Conservation (phyloP, 495 filamentous ascomycete genomes). For the Trichoderma gamsii region DNA sequence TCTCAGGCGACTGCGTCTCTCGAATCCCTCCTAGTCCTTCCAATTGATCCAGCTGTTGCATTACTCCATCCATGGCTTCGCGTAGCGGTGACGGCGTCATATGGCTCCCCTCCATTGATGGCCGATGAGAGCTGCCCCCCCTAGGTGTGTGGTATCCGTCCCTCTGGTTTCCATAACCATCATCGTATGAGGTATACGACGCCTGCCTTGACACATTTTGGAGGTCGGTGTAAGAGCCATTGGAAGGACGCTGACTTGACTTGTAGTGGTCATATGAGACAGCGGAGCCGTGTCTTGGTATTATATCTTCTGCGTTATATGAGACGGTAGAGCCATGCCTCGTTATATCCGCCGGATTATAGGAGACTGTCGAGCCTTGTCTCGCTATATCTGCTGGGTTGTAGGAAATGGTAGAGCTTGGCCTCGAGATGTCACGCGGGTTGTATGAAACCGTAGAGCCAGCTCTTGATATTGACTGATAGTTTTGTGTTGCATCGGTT, state of each 20-base stretch:
- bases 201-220: slow-evolving; percentile 23
- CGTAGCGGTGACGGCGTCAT: slow-evolving; percentile 86
- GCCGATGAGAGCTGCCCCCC: neutral
- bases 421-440: neutral
- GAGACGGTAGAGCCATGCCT: neutral
- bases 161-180: slow-evolving; percentile 16
- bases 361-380: neutral
- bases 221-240: slow-evolving; percentile 23
- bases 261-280: neutral
- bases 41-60: slow-evolving; percentile 89
- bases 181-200: slow-evolving; percentile 26
- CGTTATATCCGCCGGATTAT: neutral
- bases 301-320: neutral
- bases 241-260: slow-evolving; percentile 8
- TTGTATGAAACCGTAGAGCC: slow-evolving; percentile 12
- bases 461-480: slow-evolving; percentile 18
- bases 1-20: slow-evolving; percentile 46
- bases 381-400: neutral
- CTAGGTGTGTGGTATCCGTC: slow-evolving; percentile 46
- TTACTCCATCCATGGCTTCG: slow-evolving; percentile 96
- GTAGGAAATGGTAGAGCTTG: neutral
- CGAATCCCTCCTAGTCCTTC: slow-evolving; percentile 73
- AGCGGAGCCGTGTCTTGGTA: neutral
- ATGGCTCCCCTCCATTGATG: slow-evolving; percentile 27
- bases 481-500: neutral